Percentiles rank a stretch among this genome's conserved stretches.
Conservation (phyloP, 495 filamentous ascomycete species). For the Penicillium salamii region DNA sequence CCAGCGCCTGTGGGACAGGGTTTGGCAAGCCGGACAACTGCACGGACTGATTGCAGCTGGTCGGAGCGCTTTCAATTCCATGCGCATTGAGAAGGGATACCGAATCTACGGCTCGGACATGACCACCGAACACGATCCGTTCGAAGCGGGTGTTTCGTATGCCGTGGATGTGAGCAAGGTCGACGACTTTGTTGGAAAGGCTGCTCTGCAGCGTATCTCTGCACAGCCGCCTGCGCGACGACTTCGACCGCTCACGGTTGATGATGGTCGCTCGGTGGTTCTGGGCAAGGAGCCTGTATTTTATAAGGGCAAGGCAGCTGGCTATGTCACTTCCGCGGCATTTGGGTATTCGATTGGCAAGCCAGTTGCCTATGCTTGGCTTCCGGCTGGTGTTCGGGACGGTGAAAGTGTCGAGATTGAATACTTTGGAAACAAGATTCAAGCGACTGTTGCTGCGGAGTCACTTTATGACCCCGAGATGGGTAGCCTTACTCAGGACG, state of each 20-base stretch:
- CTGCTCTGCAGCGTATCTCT: constrained; percentile 27
- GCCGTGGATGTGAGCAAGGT: constrained; percentile 35
- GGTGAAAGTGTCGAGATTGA: constrained; percentile 43
- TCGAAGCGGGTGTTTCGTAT: constrained; percentile 41
- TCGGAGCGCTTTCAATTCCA: constrained; percentile 44
- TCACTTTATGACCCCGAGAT: constrained; percentile 40
- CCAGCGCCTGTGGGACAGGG: constrained; percentile 42
- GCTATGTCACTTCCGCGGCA: constrained; percentile 48
- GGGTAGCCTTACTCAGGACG: constrained; percentile 21
- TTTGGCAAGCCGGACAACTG: constrained; percentile 42
- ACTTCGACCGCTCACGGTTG: constrained; percentile 40
- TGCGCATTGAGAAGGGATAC: constrained; percentile 49
- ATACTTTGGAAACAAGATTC: constrained; percentile 45
- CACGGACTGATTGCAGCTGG: constrained; percentile 48
- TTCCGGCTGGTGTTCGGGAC: constrained; percentile 32
- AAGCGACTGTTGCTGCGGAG: constrained; percentile 38
- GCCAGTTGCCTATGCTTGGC: constrained; percentile 46
- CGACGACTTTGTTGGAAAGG: constrained; percentile 39
- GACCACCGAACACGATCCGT: constrained; percentile 49
- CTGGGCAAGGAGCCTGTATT: constrained; percentile 52
- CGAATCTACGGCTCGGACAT: constrained; percentile 43
- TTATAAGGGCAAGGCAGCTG: constrained; percentile 29
- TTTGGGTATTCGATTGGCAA: constrained; percentile 46
- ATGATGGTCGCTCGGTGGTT: constrained; percentile 45
- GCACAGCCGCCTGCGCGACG: constrained; percentile 22